Evolutionary conservation across 345 rosid species (phyloP), one percentile per base, ranked within the genome.

Genomic region (Draba incana): DNA sequence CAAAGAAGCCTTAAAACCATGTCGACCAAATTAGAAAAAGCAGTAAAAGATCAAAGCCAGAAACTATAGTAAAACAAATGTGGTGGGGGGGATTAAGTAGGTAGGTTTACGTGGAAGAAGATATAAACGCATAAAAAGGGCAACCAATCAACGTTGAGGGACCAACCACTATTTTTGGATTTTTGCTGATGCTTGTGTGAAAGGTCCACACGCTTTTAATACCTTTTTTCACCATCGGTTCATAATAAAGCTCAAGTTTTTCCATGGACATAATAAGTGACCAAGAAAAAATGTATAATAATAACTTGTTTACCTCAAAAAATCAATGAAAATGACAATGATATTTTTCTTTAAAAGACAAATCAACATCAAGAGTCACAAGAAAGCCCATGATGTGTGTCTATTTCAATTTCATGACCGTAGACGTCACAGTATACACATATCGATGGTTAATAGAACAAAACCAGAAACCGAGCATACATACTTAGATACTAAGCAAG

Each of bases 81-180:
- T 53, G 55, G 20, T 20, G 46, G 46, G 31, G 13, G 14, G 43
- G 50, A 43, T 49, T 35, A 8, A 39, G 23, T 2, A 56, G 55
- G 64, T 39, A 64, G 59, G 66, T 58, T 20, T 30, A 73, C 72
- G 72, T 73, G 77, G 77, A 27, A 12, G 0, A 73, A 58, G 55
- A 66, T 57, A 73, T 66, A 72, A 74, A 66, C 67, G 2, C 70
- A 64, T 39, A 13, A 45, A 24, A 54, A 11, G 11, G 64, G 35
- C 37, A 28, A 68, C 25, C 35, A 24, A 3, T 42, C 71, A 68
- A 57, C 46, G 20, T 42, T 28, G 12, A 53, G 62, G 52, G 62
- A 54, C 46, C 56, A 63, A 68, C 64, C 72, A 42, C 71, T 6
- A 41, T 23, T 12, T 37, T 71, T 71, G 75, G 63, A 62, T 1